Evolutionary conservation across 225 moss, liverwort and hornwort species (phyloP), one percentile per base, ranked within the genome.

Genomic region (Thuidium tamariscinum): DNA sequence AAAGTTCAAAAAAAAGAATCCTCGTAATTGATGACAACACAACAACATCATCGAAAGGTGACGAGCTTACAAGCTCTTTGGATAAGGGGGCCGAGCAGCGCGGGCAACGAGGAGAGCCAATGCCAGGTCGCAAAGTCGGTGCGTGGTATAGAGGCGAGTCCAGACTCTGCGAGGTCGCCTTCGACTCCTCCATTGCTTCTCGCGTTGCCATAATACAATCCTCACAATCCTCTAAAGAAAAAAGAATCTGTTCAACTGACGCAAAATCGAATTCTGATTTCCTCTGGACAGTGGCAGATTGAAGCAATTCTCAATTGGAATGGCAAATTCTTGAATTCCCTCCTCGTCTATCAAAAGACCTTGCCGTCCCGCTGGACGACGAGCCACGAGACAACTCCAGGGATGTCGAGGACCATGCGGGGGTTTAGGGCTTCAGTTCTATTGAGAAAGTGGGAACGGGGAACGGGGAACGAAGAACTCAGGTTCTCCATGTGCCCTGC

Each of bases 71-170:
- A 81, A 96, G 92, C 51, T 97, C 97, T 88, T 96, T 97, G 20
- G 98, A 97, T 74, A 99, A 94, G 48, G 98, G 97, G 22, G 97
- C 97, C 74, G 98, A 92, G 88, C 98, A 99, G 80, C 98, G 98
- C 52, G 98, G 98, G 84, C 98, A 99, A 7, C 98, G 97, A 68
- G 98, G 95, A 34, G 94, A 54, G 55, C 98, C 97, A 61, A 98
- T 89, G 71, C 97, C 97, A 66, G 96, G 97, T 57, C 87, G 95
- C 94, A 95, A 91, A 48, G 95, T 97, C 32, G 97, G 97, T 48
- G 96, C 89, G 82, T 96, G 92, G 74, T 96, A 97, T 30, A 96
- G 90, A 39, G 96, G 88, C 72, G 92, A 90, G 62, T 91, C 89
- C n/a, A 90, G 81, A 18, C 51, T 70, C 83, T 86, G 80, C 67